phyloP scores from a whole-genome alignment of 768 basidiomycete genomes.

The Mycena maculata region DNA sequence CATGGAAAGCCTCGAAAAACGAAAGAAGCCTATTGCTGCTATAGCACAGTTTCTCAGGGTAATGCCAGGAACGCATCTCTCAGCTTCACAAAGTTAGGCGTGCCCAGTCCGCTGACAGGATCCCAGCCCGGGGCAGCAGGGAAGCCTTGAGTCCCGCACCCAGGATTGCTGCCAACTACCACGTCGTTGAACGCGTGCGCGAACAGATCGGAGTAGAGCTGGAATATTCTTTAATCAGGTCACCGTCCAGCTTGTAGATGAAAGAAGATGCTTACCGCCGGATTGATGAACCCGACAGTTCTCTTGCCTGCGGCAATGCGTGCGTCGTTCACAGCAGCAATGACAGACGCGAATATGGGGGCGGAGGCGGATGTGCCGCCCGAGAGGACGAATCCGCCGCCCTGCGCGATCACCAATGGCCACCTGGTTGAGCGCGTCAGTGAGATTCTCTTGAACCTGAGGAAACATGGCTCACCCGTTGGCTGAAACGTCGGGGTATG shows the following conservation, averaged over 20 bases:
- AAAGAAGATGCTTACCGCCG: constrained; percentile 28
- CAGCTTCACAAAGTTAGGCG: constrained; percentile 22
- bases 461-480: constrained; percentile 26
- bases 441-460: not conserved
- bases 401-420: constrained; percentile 16
- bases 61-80: constrained; percentile 20
- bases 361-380: constrained; percentile 58
- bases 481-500: constrained; percentile 38
- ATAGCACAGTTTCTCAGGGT: constrained; percentile 12
- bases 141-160: constrained; percentile 15
- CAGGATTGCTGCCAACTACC: constrained; percentile 18
- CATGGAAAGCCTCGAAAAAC: not conserved
- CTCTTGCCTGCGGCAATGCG: constrained; percentile 45
- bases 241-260: not conserved
- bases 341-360: constrained; percentile 57
- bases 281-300: constrained; percentile 57
- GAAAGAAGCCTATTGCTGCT: not conserved
- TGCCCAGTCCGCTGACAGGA: constrained; percentile 25
- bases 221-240: constrained; percentile 1
- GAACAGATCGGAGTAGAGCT: constrained; percentile 21
- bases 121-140: constrained; percentile 26
- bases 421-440: constrained; percentile 17
- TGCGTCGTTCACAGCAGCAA: constrained; percentile 59
- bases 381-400: constrained; percentile 15
- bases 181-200: constrained; percentile 18